phyloP scores from a whole-genome alignment of 257 asterid genomes.

The Nicotiana tabacum region DNA sequence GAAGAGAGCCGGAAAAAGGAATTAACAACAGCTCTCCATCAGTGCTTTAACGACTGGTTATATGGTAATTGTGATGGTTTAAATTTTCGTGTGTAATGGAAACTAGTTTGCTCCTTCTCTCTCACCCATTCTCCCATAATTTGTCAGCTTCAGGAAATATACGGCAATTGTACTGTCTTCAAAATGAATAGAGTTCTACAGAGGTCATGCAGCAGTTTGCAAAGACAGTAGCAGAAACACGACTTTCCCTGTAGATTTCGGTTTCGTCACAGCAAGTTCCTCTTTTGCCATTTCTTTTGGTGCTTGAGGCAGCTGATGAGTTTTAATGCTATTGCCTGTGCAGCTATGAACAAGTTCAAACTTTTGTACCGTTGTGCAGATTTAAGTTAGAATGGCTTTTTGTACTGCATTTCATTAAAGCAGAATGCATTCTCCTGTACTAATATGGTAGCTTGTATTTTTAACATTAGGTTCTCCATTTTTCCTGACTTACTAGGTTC shows the following conservation, averaged over 20 bases:
- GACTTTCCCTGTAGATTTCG: neutral
- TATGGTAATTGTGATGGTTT: conserved; percentile 47
- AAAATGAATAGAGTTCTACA: conserved; percentile 43
- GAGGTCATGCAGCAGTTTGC: neutral
- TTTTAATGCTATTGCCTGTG: conserved; percentile 12
- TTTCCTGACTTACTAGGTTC: neutral
- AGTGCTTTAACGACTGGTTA: conserved; percentile 87
- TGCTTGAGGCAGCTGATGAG: conserved; percentile 13
- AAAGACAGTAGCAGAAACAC: conserved; percentile 8
- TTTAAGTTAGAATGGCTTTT: conserved; percentile 13
- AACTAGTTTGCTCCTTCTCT: neutral
- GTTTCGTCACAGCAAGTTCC: neutral
- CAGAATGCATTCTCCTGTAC: neutral
- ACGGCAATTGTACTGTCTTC: conserved; percentile 81
- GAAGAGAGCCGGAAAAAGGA: conserved; percentile 86
- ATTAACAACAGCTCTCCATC: conserved; percentile 73
- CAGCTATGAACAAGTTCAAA: neutral
- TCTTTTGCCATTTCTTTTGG: conserved; percentile 8
- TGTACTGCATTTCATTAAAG: neutral
- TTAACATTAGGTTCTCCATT: neutral
- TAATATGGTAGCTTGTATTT: neutral
- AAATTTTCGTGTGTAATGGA: neutral
- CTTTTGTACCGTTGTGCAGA: conserved; percentile 19
- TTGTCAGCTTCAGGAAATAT: conserved; percentile 87
- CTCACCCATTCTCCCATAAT: conserved; percentile 9